A percentile compares a stretch with the other conserved stretches of the same genome.
phyloP scores from a whole-genome alignment of 371 early-diverging fungal species.

The Circinella minor region DNA sequence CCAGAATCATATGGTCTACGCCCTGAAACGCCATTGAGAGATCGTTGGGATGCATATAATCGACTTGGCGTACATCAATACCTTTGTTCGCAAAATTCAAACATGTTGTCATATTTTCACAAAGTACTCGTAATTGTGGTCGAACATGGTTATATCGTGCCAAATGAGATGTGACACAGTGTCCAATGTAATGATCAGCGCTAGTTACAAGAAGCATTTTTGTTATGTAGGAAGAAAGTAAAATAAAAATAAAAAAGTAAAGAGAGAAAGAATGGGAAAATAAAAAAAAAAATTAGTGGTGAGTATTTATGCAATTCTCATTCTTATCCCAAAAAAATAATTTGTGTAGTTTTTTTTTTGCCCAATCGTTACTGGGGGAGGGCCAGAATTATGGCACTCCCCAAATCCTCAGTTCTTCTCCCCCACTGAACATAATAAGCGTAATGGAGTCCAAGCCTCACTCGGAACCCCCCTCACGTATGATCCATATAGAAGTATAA shows the following conservation, averaged over 20 bases:
- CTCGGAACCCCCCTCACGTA: not conserved
- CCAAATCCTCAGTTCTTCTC: constrained; percentile 7
- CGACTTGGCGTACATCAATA: constrained; percentile 40
- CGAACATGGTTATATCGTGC: constrained; percentile 32
- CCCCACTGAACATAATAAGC: not conserved
- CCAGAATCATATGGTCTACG: constrained; percentile 41
- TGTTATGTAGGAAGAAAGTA: constrained; percentile 10
- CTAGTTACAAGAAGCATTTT: constrained; percentile 45
- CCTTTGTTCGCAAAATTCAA: constrained; percentile 33
- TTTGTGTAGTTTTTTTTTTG: not conserved
- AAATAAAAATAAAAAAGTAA: constrained; percentile 11
- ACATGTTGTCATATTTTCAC: constrained; percentile 32
- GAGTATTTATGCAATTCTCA: constrained; percentile 12
- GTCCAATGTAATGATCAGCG: constrained; percentile 50
- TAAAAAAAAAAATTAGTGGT: not conserved
- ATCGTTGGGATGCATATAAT: constrained; percentile 41
- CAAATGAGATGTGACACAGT: constrained; percentile 43
- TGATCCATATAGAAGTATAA: too few relatives aligned
- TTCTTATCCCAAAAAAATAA: not conserved
- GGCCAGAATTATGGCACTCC: not conserved
- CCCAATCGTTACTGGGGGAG: not conserved
- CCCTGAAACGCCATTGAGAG: constrained; percentile 41
- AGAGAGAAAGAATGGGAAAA: constrained; percentile 1
- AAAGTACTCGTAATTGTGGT: constrained; percentile 32
- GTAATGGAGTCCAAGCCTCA: not conserved